These are phyloP conservation scores for Termitomyces sp. DNA, from an alignment of 768 basidiomycete genomes.

Conservation along the genomic window DNA sequence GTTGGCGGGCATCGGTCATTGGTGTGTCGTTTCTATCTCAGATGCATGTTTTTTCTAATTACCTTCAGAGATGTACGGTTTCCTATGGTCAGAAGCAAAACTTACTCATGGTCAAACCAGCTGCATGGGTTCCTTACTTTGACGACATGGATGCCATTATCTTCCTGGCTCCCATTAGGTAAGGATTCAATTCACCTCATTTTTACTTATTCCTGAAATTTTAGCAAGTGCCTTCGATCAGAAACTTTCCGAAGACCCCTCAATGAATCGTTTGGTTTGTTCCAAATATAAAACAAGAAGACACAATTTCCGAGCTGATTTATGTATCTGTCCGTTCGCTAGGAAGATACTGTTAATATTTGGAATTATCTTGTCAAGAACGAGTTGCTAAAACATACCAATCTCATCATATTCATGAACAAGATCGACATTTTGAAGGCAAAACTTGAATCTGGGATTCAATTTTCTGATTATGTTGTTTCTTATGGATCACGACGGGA, in stretches of 20 bases:
- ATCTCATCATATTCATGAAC: slow-evolving; percentile 77
- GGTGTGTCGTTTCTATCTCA: slow-evolving; percentile 31
- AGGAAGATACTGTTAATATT: slow-evolving; percentile 75
- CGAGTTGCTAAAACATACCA: slow-evolving; percentile 63
- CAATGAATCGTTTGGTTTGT: slow-evolving; percentile 54
- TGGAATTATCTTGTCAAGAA: slow-evolving; percentile 74
- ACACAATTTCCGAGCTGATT: neutral
- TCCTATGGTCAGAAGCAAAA: neutral
- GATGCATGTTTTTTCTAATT: neutral
- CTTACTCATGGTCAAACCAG: slow-evolving; percentile 22
- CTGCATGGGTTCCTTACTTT: slow-evolving; percentile 56
- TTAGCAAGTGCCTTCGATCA: slow-evolving; percentile 56
- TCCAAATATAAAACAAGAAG: neutral
- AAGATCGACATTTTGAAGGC: slow-evolving; percentile 71
- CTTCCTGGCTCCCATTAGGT: slow-evolving; percentile 64
- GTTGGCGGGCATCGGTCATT: slow-evolving; percentile 64
- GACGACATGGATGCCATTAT: slow-evolving; percentile 71
- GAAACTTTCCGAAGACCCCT: slow-evolving; percentile 58
- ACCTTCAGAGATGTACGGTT: slow-evolving; percentile 12
- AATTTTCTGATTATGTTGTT: slow-evolving; percentile 61
- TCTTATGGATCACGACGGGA: slow-evolving; percentile 57
- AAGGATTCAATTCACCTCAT: slow-evolving; percentile 1
- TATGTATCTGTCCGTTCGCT: neutral
- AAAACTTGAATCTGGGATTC: slow-evolving; percentile 62
- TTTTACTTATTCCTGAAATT: neutral